A percentile compares a stretch with the other conserved stretches of the same genome.
These are phyloP conservation scores for Actinomortierella wolfii DNA, from an alignment of 371 early-diverging fungal species.

Conservation along the genomic window DNA sequence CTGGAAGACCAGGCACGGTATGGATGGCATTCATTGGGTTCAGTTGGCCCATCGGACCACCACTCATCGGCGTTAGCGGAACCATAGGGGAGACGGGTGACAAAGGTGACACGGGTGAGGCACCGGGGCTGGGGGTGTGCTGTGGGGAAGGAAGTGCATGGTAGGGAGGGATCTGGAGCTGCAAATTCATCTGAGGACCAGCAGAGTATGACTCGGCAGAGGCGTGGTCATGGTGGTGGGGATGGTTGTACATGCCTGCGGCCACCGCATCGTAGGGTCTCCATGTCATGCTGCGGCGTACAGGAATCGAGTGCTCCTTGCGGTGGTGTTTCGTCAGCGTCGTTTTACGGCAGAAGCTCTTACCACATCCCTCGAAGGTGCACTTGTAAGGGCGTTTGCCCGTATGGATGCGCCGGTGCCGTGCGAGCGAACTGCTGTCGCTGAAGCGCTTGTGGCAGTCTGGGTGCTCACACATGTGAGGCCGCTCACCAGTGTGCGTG, in stretches of 20 bases:
- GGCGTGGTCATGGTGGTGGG: not conserved
- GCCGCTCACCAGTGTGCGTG: conserved; percentile 83
- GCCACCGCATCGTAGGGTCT: not conserved
- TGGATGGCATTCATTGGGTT: conserved; percentile 29
- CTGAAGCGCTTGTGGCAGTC: conserved; percentile 65
- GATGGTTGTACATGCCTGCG: not conserved
- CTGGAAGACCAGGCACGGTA: no score
- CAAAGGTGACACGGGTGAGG: conserved; percentile 37
- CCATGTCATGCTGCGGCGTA: conserved; percentile 8
- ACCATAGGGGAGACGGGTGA: conserved; percentile 33
- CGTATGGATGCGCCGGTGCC: conserved; percentile 69
- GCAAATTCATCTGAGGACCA: conserved; percentile 2
- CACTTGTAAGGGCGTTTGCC: conserved; percentile 76
- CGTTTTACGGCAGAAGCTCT: conserved; percentile 70
- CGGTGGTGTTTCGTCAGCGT: conserved; percentile 69
- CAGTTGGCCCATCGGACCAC: conserved; percentile 24
- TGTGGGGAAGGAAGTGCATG: conserved; percentile 30
- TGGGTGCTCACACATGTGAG: conserved; percentile 69
- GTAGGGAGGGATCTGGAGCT: conserved; percentile 36
- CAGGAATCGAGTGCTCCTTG: conserved; percentile 37
- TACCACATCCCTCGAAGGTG: conserved; percentile 59
- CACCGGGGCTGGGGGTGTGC: conserved; percentile 31
- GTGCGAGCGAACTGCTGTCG: conserved; percentile 58
- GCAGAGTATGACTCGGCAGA: not conserved
- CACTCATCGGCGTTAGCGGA: conserved; percentile 21